A percentile compares a stretch with the other conserved stretches of the same genome.
Evolutionary conservation across 1,139 yeast species (phyloP).

Genomic region (Taphrina confusa): DNA sequence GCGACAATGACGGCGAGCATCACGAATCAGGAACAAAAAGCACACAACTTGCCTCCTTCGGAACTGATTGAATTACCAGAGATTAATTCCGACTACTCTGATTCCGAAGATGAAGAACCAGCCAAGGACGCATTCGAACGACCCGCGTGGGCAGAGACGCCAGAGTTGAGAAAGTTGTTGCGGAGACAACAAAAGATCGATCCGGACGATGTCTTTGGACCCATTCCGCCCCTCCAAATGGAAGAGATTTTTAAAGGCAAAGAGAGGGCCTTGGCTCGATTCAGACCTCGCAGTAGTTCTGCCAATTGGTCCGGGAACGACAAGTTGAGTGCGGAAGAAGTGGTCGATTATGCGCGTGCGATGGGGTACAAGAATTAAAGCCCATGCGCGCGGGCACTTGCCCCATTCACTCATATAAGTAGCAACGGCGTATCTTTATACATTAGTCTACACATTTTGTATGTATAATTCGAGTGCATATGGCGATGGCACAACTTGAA

Average conservation of each 20-base stretch:
- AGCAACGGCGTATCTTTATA: too few species aligned
- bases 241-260: conserved; percentile 63
- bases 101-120: conserved; percentile 47
- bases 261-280: conserved; percentile 47
- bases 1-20: background rate
- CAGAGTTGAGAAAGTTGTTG: conserved; percentile 58
- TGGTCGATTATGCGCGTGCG: conserved; percentile 55
- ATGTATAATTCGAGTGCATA: too few species aligned
- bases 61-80: conserved; percentile 49
- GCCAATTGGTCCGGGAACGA: conserved; percentile 57
- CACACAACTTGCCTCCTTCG: conserved; percentile 30
- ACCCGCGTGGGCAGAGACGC: conserved; percentile 73
- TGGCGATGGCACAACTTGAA: too few species aligned
- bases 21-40: background rate
- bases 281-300: conserved; percentile 63
- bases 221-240: conserved; percentile 66
- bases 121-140: conserved; percentile 56
- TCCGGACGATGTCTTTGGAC: conserved; percentile 77
- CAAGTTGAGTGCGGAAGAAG: conserved; percentile 52
- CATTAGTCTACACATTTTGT: too few species aligned
- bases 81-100: conserved; percentile 48
- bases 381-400: too few species aligned
- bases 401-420: too few species aligned
- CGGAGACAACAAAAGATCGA: conserved; percentile 62
- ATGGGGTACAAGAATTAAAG: conserved; percentile 54